These are phyloP conservation scores for Plasmodium yoelii DNA, from an alignment of 169 alveolate genomes.

Conservation along the genomic window DNA sequence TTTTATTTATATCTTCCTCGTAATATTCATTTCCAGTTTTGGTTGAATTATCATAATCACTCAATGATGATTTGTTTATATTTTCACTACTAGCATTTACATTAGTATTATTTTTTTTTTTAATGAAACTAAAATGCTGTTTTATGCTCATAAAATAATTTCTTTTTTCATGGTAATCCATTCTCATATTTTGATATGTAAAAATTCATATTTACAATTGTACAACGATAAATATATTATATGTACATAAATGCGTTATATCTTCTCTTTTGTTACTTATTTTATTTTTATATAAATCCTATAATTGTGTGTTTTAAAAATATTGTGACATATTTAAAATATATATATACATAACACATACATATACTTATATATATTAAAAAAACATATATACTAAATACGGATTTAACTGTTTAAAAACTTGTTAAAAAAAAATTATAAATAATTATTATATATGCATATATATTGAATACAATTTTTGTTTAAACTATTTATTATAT, in stretches of 20 bases:
- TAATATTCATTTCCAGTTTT: conserved; percentile 14
- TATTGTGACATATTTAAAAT: conserved; percentile 4
- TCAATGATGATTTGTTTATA: background rate
- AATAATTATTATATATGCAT: background rate
- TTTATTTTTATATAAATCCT: background rate
- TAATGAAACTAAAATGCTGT: conserved; percentile 42
- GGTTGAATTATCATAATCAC: conserved; percentile 9
- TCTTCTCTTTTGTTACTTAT: background rate
- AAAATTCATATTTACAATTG: conserved; percentile 15
- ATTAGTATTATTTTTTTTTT: conserved; percentile 5
- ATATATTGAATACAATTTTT: background rate
- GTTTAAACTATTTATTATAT: background rate
- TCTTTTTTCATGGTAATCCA: conserved; percentile 61
- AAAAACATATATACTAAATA: conserved; percentile 2
- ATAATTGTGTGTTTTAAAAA: background rate
- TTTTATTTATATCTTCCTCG: background rate
- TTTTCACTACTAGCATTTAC: conserved; percentile 4
- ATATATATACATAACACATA: conserved; percentile 5
- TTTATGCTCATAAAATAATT: conserved; percentile 51
- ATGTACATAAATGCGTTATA: background rate
- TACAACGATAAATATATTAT: background rate
- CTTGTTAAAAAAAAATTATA: background rate
- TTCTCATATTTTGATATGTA: conserved; percentile 58
- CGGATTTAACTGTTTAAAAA: conserved; percentile 5
- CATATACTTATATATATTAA: background rate